Percentiles rank a stretch among this genome's conserved stretches.
These are phyloP conservation scores for Aspergillus sp. DNA, from an alignment of 2,329 filamentous ascomycete genomes.

Conservation along the genomic window DNA sequence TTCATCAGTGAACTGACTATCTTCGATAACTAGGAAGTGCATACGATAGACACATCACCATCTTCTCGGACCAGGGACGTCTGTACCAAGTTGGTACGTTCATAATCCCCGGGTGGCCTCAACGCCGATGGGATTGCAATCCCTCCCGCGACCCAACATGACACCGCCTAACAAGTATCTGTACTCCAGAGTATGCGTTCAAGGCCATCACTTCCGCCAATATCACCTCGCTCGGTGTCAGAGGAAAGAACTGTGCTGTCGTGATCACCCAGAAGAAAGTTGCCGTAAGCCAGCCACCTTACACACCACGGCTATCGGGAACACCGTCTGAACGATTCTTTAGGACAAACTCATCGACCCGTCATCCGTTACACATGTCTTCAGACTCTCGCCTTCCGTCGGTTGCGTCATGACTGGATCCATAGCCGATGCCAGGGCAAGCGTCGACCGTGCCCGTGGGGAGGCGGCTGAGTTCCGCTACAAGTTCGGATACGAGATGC, in stretches of 20 bases:
- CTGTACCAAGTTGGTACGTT: slow-evolving; percentile 94
- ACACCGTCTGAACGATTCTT: slow-evolving; percentile 14
- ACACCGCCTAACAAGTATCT: slow-evolving; percentile 29
- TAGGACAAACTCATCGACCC: slow-evolving; percentile 99
- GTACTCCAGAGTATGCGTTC: slow-evolving; percentile 90
- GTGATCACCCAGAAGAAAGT: slow-evolving; percentile 99
- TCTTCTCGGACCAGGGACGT: slow-evolving; percentile 98
- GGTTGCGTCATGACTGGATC: slow-evolving; percentile 98
- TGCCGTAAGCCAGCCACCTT: slow-evolving; percentile 64
- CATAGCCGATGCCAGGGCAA: slow-evolving; percentile 93
- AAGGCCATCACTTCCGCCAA: slow-evolving; percentile 99
- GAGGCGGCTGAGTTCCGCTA: slow-evolving; percentile 98
- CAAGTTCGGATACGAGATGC: slow-evolving; percentile 99
- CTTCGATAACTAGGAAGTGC: slow-evolving; percentile 61
- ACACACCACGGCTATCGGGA: background rate
- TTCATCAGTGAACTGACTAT: slow-evolving; percentile 28
- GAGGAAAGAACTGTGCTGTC: slow-evolving; percentile 95
- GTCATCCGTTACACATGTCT: slow-evolving; percentile 93
- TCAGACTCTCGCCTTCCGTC: slow-evolving; percentile 92
- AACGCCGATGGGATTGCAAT: background rate
- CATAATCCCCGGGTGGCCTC: background rate
- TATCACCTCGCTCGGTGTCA: slow-evolving; percentile 94
- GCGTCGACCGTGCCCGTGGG: slow-evolving; percentile 85
- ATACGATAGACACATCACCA: slow-evolving; percentile 98
- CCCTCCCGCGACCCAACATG: slow-evolving; percentile 8